phyloP scores from a whole-genome alignment of 805 yeast species.

The Saccharomycopsis sp. region DNA sequence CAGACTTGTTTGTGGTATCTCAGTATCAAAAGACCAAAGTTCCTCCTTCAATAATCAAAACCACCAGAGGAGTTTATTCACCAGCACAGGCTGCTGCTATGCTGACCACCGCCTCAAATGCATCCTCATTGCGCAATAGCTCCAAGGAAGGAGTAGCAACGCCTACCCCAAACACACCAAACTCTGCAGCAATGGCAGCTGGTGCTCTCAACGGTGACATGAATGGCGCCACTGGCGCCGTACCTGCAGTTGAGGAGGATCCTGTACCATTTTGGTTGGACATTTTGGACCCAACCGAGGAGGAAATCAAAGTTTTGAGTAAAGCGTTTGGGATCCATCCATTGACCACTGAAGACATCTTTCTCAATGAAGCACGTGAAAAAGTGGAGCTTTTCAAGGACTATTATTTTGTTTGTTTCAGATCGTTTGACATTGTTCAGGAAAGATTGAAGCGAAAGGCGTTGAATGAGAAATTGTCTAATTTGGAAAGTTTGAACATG shows the following conservation, averaged over 20 bases:
- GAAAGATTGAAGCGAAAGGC: conserved; percentile 41
- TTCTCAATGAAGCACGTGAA: conserved; percentile 87
- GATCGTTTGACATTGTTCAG: conserved; percentile 72
- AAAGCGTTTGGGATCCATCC: conserved; percentile 95
- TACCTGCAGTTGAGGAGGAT: conserved; percentile 24
- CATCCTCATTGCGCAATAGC: not conserved
- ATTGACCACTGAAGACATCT: conserved; percentile 89
- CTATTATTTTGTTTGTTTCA: conserved; percentile 86
- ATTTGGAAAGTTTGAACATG: conserved; percentile 9
- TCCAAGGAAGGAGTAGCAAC: conserved; percentile 11
- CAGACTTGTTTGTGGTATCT: conserved; percentile 50
- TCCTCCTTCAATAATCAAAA: conserved; percentile 18
- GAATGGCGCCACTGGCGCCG: conserved; percentile 12
- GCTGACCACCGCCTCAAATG: conserved; percentile 15
- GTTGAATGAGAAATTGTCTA: conserved; percentile 26
- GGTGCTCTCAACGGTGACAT: not conserved
- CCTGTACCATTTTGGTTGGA: conserved; percentile 87
- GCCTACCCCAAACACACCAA: conserved; percentile 2
- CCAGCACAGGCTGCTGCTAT: conserved; percentile 2
- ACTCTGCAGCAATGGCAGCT: conserved; percentile 2
- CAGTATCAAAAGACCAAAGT: conserved; percentile 26
- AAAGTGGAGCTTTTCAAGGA: conserved; percentile 88
- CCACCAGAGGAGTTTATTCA: conserved; percentile 4
- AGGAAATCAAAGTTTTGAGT: conserved; percentile 86
- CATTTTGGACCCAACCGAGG: conserved; percentile 87